Base-by-base conservation (phyloP, 108 stramenopile species). In the Stephanodiscus minutulus region DNA sequence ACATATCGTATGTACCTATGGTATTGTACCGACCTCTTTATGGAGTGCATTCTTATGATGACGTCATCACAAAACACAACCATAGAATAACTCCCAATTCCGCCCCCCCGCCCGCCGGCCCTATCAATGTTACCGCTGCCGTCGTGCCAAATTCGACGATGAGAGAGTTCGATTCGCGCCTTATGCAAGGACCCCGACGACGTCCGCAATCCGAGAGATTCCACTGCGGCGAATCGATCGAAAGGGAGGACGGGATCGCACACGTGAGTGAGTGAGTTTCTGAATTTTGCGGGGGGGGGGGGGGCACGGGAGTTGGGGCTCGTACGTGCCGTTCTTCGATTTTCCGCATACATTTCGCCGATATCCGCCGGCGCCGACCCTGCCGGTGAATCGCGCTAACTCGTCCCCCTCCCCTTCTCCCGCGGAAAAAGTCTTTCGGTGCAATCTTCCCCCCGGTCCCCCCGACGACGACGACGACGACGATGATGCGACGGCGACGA, bases 191-290 rank as follows among this genome's bases (percentile, higher is more conserved):
- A 58, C 33, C 15, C 2, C 33, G 35, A n/a, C 57, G 57, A 1
- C 57, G 35, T 20, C 56, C 25, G 9, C 57, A 35, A 58, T 20
- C 57, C 35, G 57, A 58, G 29, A 35, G 57, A 3, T 37, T 58
- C 33, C 31, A 58, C 18, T 58, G 57, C 33, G 57, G 57, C 29
- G 57, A 58, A 37, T 36, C 25, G 35, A 36, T 58, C 5, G 57
- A 58, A 58, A 58, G 36, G n/a, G 57, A 58, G 25, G 35, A 58
- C 18, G 57, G 18, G 35, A 33, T 58, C 57, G 17, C 57, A 36
- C 13, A 36, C 18, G 57, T 58, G 13, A 37, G 57, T 58, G 35
- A 58, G 57, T 58, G 54, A 7, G 5, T 55, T 55, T 25, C 39
- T 53, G 20, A 8, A 9, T 49, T n/a, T n/a, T n/a, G n/a, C n/a